A percentile compares a stretch with the other conserved stretches of the same genome.
These are phyloP conservation scores for Colletotrichum horii DNA, from an alignment of 2,329 filamentous ascomycete genomes.

Conservation along the genomic window DNA sequence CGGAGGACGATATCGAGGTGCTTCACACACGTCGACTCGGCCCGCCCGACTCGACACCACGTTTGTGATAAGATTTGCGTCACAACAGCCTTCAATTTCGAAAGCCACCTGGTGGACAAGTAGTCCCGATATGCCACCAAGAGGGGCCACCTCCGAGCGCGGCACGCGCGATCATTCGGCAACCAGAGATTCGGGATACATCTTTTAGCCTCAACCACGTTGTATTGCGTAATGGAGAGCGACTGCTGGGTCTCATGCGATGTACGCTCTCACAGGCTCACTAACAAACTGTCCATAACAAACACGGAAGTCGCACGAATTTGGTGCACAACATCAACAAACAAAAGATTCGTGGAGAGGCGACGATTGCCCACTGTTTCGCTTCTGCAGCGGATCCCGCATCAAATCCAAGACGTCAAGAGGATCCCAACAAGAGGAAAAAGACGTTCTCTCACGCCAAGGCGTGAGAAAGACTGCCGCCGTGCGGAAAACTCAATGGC, in stretches of 20 bases:
- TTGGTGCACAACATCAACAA: background rate
- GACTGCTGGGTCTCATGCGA: background rate
- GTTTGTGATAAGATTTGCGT: background rate
- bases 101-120: background rate
- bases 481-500: background rate
- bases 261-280: background rate
- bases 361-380: background rate
- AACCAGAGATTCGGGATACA: background rate
- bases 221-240: background rate
- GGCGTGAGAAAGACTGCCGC: background rate
- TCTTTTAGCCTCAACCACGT: background rate
- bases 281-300: background rate
- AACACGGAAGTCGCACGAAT: background rate
- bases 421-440: background rate
- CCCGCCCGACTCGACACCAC: background rate
- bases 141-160: background rate
- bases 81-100: background rate
- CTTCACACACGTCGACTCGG: background rate
- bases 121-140: background rate
- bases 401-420: background rate
- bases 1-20: background rate
- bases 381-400: background rate
- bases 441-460: background rate
- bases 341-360: background rate
- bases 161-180: background rate